Base-by-base conservation (phyloP, 2,329 filamentous ascomycete species). In the Fusarium piperis region DNA sequence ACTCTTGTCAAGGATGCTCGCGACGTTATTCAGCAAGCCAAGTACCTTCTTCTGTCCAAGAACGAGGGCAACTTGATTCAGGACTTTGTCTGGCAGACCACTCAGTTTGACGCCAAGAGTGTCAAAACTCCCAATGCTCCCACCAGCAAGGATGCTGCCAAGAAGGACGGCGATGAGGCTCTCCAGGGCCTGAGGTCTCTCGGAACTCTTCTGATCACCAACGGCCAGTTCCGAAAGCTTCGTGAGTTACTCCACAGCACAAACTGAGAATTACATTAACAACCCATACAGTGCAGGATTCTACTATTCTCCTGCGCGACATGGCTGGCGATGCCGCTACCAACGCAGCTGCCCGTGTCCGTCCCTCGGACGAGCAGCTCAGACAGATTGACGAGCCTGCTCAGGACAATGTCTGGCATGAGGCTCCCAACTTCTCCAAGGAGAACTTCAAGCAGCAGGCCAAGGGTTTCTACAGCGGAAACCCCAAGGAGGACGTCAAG, bases 71-170 rank as follows among this genome's bases (percentile, higher is more conserved):
- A 99, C 78, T 84, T 98, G 64, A 85, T 99, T 20, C 96, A 99
- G 79, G 95, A 99, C 78, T 98, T 99, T 82, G 94, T 98, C 82
- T 99, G 93, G 92, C 93, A 97, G 79, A 95, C 94, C 0, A 90
- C 94, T 78, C 88, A 93, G 52, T 91, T 96, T 69, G 89, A 90
- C 59, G 84, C 89, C 64, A 91, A 87, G 76, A 85, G 88, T 58
- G 86, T 93, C 28, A 81, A 83, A 64, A 82, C 86, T 1, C 93
- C 94, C 4, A 85, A 87, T 62, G 88, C 89, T 1, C 92, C 94
- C 0, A 76, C 97, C 53, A 88, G 90, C 78, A 97, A 94, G 85
- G 91, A 93, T 1, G 88, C 88, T 2, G 93, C 93, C 28, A 90
- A 92, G 83, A 91, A 95, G 79, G 94, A 99, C 79, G 94, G 92